A percentile compares a stretch with the other conserved stretches of the same genome.
phyloP scores from a whole-genome alignment of 768 basidiomycete genomes.

The Lentinula sp. region DNA sequence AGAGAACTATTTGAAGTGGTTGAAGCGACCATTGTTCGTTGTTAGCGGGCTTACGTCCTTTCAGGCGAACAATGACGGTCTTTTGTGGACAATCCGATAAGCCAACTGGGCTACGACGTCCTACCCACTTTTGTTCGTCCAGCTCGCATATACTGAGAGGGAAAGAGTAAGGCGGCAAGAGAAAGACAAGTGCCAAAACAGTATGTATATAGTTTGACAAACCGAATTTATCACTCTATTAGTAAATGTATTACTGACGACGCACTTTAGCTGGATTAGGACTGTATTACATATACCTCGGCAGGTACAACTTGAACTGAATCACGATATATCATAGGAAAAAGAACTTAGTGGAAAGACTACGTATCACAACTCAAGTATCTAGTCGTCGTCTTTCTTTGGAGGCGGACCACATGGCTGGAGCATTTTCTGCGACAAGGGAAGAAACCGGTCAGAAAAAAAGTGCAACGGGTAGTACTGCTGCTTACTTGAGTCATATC shows the following conservation, averaged over 20 bases:
- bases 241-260: not conserved
- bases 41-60: not conserved
- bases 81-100: not conserved
- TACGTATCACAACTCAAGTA: not conserved
- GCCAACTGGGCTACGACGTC: not conserved
- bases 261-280: not conserved
- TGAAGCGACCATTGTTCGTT: slow-evolving; percentile 5
- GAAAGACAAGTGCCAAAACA: not conserved
- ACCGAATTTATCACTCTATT: not conserved
- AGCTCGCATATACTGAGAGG: not conserved
- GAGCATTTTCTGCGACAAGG: slow-evolving; percentile 68
- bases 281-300: not conserved
- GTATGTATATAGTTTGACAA: not conserved
- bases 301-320: not conserved
- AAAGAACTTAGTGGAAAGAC: too few species aligned
- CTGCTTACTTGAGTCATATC: slow-evolving; percentile 88
- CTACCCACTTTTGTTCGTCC: not conserved
- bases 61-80: not conserved
- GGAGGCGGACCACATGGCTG: slow-evolving; percentile 94
- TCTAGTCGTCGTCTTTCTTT: slow-evolving; percentile 75
- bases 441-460: slow-evolving; percentile 41
- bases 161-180: not conserved
- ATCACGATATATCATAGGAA: too few species aligned
- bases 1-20: not conserved
- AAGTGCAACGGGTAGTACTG: not conserved